phyloP scores from a whole-genome alignment of 768 basidiomycete genomes.

The Phaeolepiota aurea region DNA sequence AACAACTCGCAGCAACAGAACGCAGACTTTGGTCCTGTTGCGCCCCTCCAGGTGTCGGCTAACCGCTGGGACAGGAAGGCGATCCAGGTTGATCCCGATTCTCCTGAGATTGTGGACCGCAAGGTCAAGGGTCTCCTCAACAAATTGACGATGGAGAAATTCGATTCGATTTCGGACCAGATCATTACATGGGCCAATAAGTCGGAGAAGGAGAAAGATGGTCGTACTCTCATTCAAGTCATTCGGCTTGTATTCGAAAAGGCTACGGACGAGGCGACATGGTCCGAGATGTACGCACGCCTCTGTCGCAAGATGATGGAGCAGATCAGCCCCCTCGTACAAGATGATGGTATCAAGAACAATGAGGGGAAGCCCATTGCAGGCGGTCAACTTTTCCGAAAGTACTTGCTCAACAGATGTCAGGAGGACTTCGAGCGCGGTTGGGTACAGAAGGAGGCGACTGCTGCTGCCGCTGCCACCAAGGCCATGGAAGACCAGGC shows the following conservation, averaged over 20 bases:
- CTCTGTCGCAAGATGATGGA: slow-evolving; percentile 96
- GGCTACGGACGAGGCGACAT: slow-evolving; percentile 91
- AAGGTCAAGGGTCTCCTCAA: slow-evolving; percentile 90
- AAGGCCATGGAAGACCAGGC: slow-evolving; percentile 86
- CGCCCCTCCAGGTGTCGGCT: slow-evolving; percentile 66
- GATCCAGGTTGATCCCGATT: slow-evolving; percentile 44
- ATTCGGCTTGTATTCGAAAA: slow-evolving; percentile 96
- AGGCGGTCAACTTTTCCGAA: slow-evolving; percentile 92
- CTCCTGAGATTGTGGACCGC: slow-evolving; percentile 82
- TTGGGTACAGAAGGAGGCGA: slow-evolving; percentile 83
- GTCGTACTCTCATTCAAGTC: slow-evolving; percentile 90
- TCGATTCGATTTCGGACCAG: slow-evolving; percentile 92
- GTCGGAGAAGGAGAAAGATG: slow-evolving; percentile 87
- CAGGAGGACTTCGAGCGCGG: slow-evolving; percentile 97
- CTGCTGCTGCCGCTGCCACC: slow-evolving; percentile 76
- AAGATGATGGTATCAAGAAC: slow-evolving; percentile 81
- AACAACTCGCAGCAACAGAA: slow-evolving; percentile 15
- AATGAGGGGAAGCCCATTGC: slow-evolving; percentile 81
- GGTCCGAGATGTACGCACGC: slow-evolving; percentile 97
- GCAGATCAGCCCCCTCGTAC: slow-evolving; percentile 78
- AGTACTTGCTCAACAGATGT: slow-evolving; percentile 93
- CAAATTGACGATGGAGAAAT: slow-evolving; percentile 95
- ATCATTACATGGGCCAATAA: slow-evolving; percentile 95
- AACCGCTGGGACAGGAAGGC: slow-evolving; percentile 77
- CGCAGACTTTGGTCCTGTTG: slow-evolving; percentile 53